Evolutionary conservation across 495 filamentous ascomycete species (phyloP).

Genomic region (Neurospora intermedia): DNA sequence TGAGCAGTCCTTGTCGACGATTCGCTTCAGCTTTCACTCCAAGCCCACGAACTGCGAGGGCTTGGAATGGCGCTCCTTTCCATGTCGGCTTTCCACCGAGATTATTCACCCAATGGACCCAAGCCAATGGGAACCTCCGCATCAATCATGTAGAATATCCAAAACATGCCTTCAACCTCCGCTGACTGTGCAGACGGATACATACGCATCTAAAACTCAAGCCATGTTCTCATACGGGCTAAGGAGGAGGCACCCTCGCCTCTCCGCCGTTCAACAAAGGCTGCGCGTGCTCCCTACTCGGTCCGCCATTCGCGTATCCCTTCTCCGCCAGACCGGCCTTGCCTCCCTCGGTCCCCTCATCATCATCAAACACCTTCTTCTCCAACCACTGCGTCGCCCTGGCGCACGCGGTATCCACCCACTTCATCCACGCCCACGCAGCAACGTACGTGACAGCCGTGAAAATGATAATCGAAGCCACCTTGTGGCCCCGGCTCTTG

Average conservation of each 20-base stretch:
- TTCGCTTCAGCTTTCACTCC: background rate
- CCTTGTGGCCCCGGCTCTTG: constrained; percentile 26
- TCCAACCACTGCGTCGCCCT: constrained; percentile 47
- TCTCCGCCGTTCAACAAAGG: background rate
- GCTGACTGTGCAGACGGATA: background rate
- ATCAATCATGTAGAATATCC: background rate
- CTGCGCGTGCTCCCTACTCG: background rate
- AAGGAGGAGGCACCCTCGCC: background rate
- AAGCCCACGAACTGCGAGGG: background rate
- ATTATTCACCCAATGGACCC: background rate
- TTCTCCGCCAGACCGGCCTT: constrained; percentile 18
- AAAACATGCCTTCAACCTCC: background rate
- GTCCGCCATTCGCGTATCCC: constrained; percentile 9
- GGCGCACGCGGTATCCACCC: constrained; percentile 55
- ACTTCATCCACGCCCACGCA: constrained; percentile 53
- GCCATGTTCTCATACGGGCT: background rate
- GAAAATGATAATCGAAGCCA: constrained; percentile 18
- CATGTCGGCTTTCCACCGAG: background rate
- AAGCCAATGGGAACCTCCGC: background rate
- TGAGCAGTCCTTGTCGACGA: background rate
- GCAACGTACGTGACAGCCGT: constrained; percentile 42
- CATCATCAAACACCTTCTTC: constrained; percentile 43
- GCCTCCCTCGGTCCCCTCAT: constrained; percentile 17
- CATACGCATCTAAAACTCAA: background rate
- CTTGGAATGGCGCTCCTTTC: background rate